phyloP scores from a whole-genome alignment of 805 yeast species.

The Candida wancherniae region DNA sequence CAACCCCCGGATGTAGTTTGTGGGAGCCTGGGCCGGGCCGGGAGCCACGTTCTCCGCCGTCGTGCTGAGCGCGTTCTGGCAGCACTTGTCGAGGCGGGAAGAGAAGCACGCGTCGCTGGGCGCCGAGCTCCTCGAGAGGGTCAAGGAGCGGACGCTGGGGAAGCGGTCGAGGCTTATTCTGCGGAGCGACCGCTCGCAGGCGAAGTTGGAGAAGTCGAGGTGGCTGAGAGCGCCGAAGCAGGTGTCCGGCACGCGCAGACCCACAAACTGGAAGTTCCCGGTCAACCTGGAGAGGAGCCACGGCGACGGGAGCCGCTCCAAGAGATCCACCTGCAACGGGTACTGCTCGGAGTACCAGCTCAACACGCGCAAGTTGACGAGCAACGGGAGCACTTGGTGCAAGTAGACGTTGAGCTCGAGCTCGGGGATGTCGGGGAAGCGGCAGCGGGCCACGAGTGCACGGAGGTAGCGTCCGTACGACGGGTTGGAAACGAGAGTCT shows the following conservation, averaged over 20 bases:
- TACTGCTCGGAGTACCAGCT: slow-evolving; percentile 10
- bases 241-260: not conserved
- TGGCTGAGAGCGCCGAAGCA: slow-evolving; percentile 4
- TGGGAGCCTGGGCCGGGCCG: slow-evolving; percentile 1
- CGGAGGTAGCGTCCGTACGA: slow-evolving; percentile 6
- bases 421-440: slow-evolving; percentile 14
- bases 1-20: slow-evolving; percentile 3
- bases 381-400: slow-evolving; percentile 6
- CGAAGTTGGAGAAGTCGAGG: slow-evolving; percentile 12
- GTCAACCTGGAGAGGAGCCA: slow-evolving; percentile 5
- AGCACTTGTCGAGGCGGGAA: slow-evolving; percentile 7
- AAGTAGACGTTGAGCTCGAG: slow-evolving; percentile 9
- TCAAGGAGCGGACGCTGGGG: slow-evolving; percentile 7
- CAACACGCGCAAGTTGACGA: slow-evolving; percentile 7
- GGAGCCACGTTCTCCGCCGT: slow-evolving; percentile 4
- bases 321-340: slow-evolving; percentile 8
- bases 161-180: slow-evolving; percentile 4
- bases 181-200: slow-evolving; percentile 1
- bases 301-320: slow-evolving; percentile 8
- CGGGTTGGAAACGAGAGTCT: slow-evolving; percentile 7
- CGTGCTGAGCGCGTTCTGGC: slow-evolving; percentile 4
- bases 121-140: slow-evolving; percentile 4
- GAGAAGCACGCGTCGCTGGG: slow-evolving; percentile 3
- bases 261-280: slow-evolving; percentile 10
- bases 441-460: slow-evolving; percentile 6